phyloP scores from a whole-genome alignment of 768 basidiomycete genomes.

The Cystofilobasidium capitatum region DNA sequence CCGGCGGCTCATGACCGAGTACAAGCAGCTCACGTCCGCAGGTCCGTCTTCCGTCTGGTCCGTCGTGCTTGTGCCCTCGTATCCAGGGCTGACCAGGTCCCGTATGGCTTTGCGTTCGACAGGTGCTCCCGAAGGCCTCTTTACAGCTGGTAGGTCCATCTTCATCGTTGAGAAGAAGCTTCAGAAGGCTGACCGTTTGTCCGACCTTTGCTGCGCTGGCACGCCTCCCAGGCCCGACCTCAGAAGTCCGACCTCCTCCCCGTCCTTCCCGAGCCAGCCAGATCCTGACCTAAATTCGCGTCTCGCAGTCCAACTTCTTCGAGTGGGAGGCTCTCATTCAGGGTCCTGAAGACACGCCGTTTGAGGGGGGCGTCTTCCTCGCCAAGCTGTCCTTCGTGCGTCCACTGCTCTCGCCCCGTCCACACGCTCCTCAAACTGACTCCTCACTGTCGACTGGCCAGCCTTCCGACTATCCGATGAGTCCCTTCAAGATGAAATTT shows the following conservation, averaged over 20 bases:
- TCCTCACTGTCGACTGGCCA: constrained; percentile 35
- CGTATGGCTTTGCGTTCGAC: too few species aligned
- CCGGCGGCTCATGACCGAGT: constrained; percentile 83
- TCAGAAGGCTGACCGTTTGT: background rate
- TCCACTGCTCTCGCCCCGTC: background rate
- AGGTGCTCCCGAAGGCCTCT: constrained; percentile 27
- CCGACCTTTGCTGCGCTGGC: background rate
- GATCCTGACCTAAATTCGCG: too few species aligned
- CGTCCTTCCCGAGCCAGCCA: background rate
- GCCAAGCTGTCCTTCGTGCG: constrained; percentile 11
- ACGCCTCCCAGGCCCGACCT: background rate
- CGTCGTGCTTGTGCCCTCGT: background rate
- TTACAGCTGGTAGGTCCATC: constrained; percentile 24
- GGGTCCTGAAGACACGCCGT: constrained; percentile 89
- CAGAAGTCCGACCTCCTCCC: background rate
- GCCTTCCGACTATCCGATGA: constrained; percentile 91
- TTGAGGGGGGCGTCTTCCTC: constrained; percentile 36
- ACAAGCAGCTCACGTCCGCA: constrained; percentile 64
- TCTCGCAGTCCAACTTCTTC: constrained; percentile 59
- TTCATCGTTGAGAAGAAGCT: background rate
- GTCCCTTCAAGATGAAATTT: constrained; percentile 99
- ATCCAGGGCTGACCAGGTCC: background rate
- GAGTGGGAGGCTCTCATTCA: constrained; percentile 91
- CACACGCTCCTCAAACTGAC: background rate
- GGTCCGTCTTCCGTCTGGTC: background rate